Evolutionary conservation across 2,329 filamentous ascomycete species (phyloP).

Genomic region (Exophiala dermatitidis): DNA sequence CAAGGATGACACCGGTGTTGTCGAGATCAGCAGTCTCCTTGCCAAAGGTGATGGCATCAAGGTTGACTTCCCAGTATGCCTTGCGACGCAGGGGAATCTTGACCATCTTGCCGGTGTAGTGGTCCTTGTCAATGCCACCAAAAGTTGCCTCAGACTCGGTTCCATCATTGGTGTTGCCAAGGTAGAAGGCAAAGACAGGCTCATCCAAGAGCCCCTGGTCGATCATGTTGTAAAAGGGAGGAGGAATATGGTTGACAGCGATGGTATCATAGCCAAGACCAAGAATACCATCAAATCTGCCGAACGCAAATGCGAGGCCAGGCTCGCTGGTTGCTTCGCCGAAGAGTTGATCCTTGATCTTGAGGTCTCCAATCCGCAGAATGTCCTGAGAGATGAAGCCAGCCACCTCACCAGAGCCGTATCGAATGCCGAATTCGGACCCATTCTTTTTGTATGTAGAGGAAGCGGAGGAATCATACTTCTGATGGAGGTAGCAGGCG

Average conservation of each 20-base stretch:
- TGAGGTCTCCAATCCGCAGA: slow-evolving; percentile 79
- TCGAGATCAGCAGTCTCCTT: slow-evolving; percentile 81
- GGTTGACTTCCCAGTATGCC: slow-evolving; percentile 99
- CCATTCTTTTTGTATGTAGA: slow-evolving; percentile 93
- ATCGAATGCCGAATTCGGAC: slow-evolving; percentile 82
- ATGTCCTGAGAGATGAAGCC: slow-evolving; percentile 89
- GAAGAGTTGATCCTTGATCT: slow-evolving; percentile 84
- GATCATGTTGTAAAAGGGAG: slow-evolving; percentile 94
- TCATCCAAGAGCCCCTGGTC: slow-evolving; percentile 85
- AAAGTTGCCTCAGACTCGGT: slow-evolving; percentile 82
- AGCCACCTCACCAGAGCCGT: slow-evolving; percentile 88
- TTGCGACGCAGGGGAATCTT: slow-evolving; percentile 94
- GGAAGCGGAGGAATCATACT: slow-evolving; percentile 87
- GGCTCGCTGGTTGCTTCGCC: slow-evolving; percentile 94
- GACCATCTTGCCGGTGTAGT: slow-evolving; percentile 78
- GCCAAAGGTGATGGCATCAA: slow-evolving; percentile 85
- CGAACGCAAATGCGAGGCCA: slow-evolving; percentile 94
- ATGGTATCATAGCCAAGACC: slow-evolving; percentile 92
- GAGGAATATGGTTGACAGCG: slow-evolving; percentile 90
- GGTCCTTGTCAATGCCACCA: slow-evolving; percentile 75
- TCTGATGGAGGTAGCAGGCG: slow-evolving; percentile 93
- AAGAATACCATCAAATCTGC: slow-evolving; percentile 92
- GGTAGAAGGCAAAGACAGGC: slow-evolving; percentile 93
- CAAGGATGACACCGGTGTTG: slow-evolving; percentile 90
- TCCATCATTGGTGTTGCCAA: slow-evolving; percentile 64